phyloP scores from a whole-genome alignment of 176 grass and related monocot genomes.

The Triticum dicoccoides region DNA sequence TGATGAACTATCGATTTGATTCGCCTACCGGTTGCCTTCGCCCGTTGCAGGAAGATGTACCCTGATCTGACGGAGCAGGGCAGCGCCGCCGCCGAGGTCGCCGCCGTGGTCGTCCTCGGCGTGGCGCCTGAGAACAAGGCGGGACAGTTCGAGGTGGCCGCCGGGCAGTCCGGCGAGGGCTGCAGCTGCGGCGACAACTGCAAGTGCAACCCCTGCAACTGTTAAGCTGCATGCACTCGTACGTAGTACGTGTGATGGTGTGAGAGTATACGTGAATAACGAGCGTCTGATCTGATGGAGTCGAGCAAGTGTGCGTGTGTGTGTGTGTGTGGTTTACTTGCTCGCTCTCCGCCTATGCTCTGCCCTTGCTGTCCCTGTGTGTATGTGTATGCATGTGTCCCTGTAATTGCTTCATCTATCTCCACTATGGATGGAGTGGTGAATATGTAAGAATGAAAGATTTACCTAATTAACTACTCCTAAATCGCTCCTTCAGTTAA shows the following conservation, averaged over 20 bases:
- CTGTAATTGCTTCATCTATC: constrained; percentile 3
- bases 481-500: neutral
- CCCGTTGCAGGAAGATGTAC: constrained; percentile 47
- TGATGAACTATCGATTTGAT: neutral
- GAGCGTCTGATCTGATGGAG: neutral
- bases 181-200: constrained; percentile 47
- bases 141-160: constrained; percentile 28
- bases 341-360: neutral
- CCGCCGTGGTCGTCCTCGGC: constrained; percentile 40
- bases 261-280: neutral
- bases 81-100: neutral
- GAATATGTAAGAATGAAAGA: neutral
- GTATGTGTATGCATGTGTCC: neutral
- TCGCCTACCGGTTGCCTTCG: neutral
- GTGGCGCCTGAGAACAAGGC: constrained; percentile 29
- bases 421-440: constrained; percentile 7
- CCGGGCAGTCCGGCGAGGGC: constrained; percentile 9
- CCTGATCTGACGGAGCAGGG: constrained; percentile 48
- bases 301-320: neutral
- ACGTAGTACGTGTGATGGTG: neutral
- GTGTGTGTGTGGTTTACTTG: constrained; percentile 6
- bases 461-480: neutral
- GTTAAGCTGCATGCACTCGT: neutral
- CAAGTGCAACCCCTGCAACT: constrained; percentile 52
- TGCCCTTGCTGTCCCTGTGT: neutral